Percentiles rank a stretch among this genome's conserved stretches.
phyloP scores from a whole-genome alignment of 2,329 filamentous ascomycete species.

The Dryadomyces quercivorus region DNA sequence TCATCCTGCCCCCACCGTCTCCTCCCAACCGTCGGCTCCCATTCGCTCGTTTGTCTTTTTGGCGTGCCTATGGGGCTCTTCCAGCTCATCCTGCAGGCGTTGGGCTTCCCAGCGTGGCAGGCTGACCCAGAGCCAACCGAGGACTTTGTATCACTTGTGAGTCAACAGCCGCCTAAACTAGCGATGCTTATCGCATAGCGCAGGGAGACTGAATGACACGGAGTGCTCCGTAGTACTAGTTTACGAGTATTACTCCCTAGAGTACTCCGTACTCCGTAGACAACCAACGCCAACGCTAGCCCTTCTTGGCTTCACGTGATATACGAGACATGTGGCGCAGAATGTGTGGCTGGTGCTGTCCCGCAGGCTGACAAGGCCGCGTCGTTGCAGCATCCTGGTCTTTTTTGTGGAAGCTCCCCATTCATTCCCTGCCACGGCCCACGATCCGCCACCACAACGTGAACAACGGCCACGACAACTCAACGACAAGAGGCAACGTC shows the following conservation, averaged over 20 bases:
- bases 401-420: neutral
- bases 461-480: neutral
- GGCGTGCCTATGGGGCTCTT: neutral
- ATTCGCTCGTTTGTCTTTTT: neutral
- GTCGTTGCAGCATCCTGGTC: neutral
- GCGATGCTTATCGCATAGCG: no score
- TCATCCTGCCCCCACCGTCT: neutral
- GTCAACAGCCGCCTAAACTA: no score
- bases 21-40: no score
- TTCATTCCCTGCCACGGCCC: neutral
- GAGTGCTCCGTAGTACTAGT: no score
- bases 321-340: neutral
- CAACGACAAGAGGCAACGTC: neutral
- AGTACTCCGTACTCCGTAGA: no score
- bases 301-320: no score
- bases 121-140: no score
- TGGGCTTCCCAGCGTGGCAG: neutral
- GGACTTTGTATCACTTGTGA: no score
- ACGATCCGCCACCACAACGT: neutral
- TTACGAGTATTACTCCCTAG: no score
- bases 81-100: neutral
- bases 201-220: no score
- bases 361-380: neutral
- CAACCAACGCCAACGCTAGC: no score
- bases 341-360: neutral